Conservation (phyloP, 2,329 filamentous ascomycete genomes). For the Pseudogymnoascus sp. region DNA sequence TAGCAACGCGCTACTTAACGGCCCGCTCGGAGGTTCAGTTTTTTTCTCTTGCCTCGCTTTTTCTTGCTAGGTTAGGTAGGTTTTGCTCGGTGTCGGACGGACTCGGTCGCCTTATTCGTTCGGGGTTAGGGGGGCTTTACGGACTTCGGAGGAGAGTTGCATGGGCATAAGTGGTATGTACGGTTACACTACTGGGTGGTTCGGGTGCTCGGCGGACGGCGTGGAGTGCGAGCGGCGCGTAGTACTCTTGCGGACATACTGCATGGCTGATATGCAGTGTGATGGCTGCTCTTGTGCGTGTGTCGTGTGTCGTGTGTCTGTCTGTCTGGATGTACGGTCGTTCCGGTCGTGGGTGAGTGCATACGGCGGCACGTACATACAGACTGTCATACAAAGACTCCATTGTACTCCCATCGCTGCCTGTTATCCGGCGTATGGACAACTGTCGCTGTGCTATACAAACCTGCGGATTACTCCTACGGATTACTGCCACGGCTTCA, state of each 20-base stretch:
- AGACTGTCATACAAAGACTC: background rate
- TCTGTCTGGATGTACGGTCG: background rate
- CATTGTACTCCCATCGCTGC: background rate
- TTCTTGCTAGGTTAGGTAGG: background rate
- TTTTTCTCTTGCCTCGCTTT: background rate
- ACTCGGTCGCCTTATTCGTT: too few relatives aligned
- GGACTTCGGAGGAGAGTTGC: too few relatives aligned
- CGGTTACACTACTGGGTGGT: background rate
- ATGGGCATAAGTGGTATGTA: too few relatives aligned
- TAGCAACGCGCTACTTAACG: background rate
- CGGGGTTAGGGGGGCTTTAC: too few relatives aligned
- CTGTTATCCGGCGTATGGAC: background rate
- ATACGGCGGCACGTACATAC: too few relatives aligned
- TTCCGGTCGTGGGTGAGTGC: background rate
- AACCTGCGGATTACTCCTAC: background rate
- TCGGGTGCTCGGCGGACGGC: background rate
- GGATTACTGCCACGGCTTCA: background rate
- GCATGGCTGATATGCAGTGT: background rate
- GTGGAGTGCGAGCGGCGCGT: background rate
- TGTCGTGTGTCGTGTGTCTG: background rate
- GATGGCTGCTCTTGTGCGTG: background rate
- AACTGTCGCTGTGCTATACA: background rate
- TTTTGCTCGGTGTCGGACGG: background rate
- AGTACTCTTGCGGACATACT: too few relatives aligned
- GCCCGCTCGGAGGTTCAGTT: background rate